Conservation (phyloP, 768 basidiomycete species). For the Boletus fagicola region DNA sequence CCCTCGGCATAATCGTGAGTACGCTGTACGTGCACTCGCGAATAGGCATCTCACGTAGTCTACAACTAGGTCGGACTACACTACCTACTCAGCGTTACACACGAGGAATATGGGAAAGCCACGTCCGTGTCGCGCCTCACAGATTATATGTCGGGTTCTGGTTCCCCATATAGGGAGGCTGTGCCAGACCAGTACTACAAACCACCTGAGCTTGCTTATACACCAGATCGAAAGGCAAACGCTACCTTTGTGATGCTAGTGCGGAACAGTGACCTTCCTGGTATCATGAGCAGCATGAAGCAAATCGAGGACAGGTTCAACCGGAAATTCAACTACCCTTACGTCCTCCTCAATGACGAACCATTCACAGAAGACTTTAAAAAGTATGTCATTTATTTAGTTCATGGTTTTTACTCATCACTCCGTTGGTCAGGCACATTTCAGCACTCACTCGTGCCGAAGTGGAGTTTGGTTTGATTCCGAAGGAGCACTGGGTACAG, state of each 20-base stretch:
- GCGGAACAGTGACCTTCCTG: constrained; percentile 61
- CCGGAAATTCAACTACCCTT: constrained; percentile 73
- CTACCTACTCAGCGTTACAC: constrained; percentile 42
- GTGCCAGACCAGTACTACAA: constrained; percentile 60
- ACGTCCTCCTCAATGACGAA: constrained; percentile 86
- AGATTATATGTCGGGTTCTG: constrained; percentile 21
- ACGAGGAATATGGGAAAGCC: constrained; percentile 42
- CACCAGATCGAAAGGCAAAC: constrained; percentile 65
- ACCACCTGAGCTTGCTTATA: constrained; percentile 34
- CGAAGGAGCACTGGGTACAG: constrained; percentile 70
- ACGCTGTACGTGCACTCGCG: neutral
- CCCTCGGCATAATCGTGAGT: constrained; percentile 47
- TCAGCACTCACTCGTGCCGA: constrained; percentile 28
- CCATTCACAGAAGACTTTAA: constrained; percentile 77
- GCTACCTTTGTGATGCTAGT: constrained; percentile 82
- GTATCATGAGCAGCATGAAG: constrained; percentile 61
- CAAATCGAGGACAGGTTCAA: constrained; percentile 90
- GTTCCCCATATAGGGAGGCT: constrained; percentile 55
- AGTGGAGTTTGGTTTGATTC: constrained; percentile 62
- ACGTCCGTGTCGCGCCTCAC: constrained; percentile 38
- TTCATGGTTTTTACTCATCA: constrained; percentile 5
- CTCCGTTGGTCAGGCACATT: constrained; percentile 28
- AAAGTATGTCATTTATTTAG: constrained; percentile 36
- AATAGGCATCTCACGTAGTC: constrained; percentile 9
- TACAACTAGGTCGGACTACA: constrained; percentile 37